Base-by-base conservation (phyloP, 441 rosid species). In the California macrophylla region DNA sequence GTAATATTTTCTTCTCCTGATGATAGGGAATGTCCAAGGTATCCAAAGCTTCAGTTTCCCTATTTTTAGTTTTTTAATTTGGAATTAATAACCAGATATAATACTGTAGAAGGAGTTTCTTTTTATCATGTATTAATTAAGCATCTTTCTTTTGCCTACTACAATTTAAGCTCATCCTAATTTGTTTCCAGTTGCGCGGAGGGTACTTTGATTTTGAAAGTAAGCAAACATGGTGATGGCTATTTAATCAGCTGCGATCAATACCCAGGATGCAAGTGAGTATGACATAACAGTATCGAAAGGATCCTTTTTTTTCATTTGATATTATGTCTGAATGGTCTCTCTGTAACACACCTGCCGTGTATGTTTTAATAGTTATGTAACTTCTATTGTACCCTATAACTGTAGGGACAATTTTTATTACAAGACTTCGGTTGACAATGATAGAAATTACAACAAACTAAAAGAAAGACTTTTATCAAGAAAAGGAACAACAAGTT, bases 251-350 rank as follows among this genome's bases (percentile, higher is more conserved):
- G 96, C 71, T 95, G 99, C 72, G 87, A 90, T 84, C 91, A 83
- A 72, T 92, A 86, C 82, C 99, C 99, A 72, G 78, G 75, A 63
- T 95, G 99, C 99, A 92, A 82, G 99, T 95, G 84, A 90, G 98
- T 86, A 71, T 65, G 62, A 52, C 74, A 38, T 26, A 28, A 15
- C 32, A 26, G n/a, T 13, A 13, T 4, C 61, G 68, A 24, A 64
- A 50, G 28, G 70, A 73, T 71, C 73, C 67, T 40, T 29, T 60
- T 40, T 72, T 18, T 29, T 61, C 64, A 38, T 78, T 58, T 62
- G 47, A 54, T 45, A 65, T 32, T 7, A 9, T 67, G 20, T 38
- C n/a, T 4, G 68, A 28, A 7, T 29, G 34, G n/a, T 23, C 56
- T 73, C 54, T 54, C 58, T 52, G 10, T 16, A 18, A 5, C 12